These are phyloP conservation scores for Prunus mume DNA, from an alignment of 306 rosid species.

Conservation along the genomic window DNA sequence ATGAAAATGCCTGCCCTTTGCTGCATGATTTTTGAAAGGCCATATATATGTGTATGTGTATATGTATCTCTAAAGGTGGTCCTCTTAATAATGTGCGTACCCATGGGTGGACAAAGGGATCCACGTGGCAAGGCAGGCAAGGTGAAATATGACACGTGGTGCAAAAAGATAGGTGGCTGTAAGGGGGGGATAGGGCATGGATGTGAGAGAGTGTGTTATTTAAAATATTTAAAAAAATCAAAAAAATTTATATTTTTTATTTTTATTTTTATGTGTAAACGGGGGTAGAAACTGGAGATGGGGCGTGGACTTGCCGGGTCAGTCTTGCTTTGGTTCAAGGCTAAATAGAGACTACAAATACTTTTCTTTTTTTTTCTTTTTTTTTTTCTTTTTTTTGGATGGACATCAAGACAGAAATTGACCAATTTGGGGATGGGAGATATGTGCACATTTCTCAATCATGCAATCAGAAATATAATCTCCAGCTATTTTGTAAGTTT, in stretches of 20 bases:
- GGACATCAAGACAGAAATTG: not conserved
- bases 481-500: not conserved
- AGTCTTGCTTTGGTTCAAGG: slow-evolving; percentile 11
- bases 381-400: not conserved
- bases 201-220: not conserved
- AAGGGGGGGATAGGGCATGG: slow-evolving; percentile 17
- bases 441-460: not conserved
- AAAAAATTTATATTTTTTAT: too few species aligned
- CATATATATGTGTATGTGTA: not conserved
- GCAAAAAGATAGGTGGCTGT: slow-evolving; percentile 35
- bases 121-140: slow-evolving; percentile 27
- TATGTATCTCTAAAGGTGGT: slow-evolving; percentile 39
- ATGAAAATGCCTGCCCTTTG: slow-evolving; percentile 7
- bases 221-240: not conserved
- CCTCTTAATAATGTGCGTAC: slow-evolving; percentile 34
- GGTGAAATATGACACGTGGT: slow-evolving; percentile 35
- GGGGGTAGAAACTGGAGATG: slow-evolving; percentile 19
- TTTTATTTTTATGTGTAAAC: not conserved
- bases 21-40: slow-evolving; percentile 24
- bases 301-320: slow-evolving; percentile 30
- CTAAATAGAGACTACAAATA: not conserved
- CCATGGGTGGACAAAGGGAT: slow-evolving; percentile 40
- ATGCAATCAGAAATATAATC: not conserved
- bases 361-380: not conserved
- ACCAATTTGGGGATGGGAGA: not conserved